Percentiles rank a stretch among this genome's conserved stretches.
Evolutionary conservation across 2,329 filamentous ascomycete species (phyloP).

Genomic region (Dothiorella sarmentorum): DNA sequence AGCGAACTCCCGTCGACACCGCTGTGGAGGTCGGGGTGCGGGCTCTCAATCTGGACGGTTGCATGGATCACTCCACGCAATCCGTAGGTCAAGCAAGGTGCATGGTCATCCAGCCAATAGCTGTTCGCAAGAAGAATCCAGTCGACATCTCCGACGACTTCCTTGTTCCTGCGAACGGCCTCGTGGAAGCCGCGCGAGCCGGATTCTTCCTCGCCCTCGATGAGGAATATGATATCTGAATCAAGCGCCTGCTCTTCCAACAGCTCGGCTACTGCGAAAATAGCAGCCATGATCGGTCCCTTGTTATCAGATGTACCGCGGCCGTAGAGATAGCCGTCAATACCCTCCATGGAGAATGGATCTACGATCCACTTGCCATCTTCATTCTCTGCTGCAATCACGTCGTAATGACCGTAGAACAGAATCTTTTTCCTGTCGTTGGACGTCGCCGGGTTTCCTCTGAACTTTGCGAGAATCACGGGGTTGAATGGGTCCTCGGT

Average conservation of each 20-base stretch:
- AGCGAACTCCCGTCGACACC: constrained; percentile 93
- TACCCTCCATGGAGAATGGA: constrained; percentile 83
- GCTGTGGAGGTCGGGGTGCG: constrained; percentile 84
- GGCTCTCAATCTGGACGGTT: constrained; percentile 81
- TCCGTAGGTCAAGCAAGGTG: constrained; percentile 92
- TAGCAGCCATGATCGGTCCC: constrained; percentile 86
- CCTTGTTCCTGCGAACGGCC: constrained; percentile 74
- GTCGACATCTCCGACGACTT: constrained; percentile 83
- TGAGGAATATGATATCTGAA: constrained; percentile 87
- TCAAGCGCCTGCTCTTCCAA: constrained; percentile 77
- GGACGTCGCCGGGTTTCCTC: constrained; percentile 65
- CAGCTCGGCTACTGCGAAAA: constrained; percentile 90
- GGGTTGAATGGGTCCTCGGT: constrained; percentile 77
- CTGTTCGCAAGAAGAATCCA: constrained; percentile 96
- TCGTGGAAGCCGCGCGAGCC: constrained; percentile 88
- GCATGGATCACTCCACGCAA: constrained; percentile 91
- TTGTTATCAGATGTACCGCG: constrained; percentile 98
- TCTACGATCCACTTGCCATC: constrained; percentile 81
- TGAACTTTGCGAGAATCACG: constrained; percentile 87
- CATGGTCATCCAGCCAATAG: constrained; percentile 96
- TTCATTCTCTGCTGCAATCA: constrained; percentile 83
- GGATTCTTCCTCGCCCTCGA: constrained; percentile 95
- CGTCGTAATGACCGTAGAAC: constrained; percentile 98
- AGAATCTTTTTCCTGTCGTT: constrained; percentile 77
- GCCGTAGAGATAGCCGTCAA: constrained; percentile 90